Conservation (phyloP, 257 asterid genomes). For the Jacaranda mimosifolia region DNA sequence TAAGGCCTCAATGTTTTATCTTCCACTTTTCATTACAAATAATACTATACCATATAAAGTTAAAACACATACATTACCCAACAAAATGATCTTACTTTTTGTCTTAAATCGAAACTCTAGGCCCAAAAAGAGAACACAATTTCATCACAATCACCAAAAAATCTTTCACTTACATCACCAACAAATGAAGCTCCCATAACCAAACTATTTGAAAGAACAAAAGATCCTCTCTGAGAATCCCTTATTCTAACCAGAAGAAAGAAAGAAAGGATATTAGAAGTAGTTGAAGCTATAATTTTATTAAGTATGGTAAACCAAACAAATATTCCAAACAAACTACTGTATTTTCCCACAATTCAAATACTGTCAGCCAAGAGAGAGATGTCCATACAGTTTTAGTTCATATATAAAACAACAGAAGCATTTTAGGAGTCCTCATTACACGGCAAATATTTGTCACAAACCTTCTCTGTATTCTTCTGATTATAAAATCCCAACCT, state of each 20-base stretch:
- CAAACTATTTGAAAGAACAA: background rate
- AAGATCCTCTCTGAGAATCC: constrained; percentile 31
- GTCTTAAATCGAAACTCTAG: too few relatives aligned
- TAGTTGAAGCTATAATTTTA: constrained; percentile 24
- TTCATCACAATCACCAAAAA: background rate
- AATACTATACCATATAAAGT: too few relatives aligned
- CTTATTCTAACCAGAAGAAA: background rate
- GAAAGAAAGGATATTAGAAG: constrained; percentile 17
- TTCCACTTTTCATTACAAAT: too few relatives aligned
- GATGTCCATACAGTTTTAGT: background rate
- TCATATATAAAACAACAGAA: background rate
- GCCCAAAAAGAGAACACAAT: too few relatives aligned
- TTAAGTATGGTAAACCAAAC: constrained; percentile 53
- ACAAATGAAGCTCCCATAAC: background rate
- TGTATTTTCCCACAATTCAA: constrained; percentile 33
- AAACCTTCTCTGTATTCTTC: constrained; percentile 43
- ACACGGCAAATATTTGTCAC: constrained; percentile 46
- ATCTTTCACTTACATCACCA: too few relatives aligned
- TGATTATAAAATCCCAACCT: constrained; percentile 41
- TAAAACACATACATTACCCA: too few relatives aligned
- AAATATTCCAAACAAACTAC: constrained; percentile 58
- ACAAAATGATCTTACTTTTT: too few relatives aligned
- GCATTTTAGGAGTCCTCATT: constrained; percentile 55
- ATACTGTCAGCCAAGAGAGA: constrained; percentile 20
- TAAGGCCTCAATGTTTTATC: too few relatives aligned